A percentile compares a stretch with the other conserved stretches of the same genome.
These are phyloP conservation scores for Podospora australis DNA, from an alignment of 495 filamentous ascomycete species.

Conservation along the genomic window DNA sequence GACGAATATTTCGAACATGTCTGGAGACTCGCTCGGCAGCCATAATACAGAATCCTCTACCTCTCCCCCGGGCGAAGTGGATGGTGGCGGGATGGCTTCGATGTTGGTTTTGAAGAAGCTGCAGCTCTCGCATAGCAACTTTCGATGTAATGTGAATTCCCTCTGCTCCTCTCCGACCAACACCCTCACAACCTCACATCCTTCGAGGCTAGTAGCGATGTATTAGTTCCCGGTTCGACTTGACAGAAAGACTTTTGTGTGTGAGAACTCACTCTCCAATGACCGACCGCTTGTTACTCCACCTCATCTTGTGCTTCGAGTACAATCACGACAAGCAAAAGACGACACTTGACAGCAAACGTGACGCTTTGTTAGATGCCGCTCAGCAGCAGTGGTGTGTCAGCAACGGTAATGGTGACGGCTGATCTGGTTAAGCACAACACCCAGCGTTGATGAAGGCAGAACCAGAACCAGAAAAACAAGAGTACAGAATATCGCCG, in stretches of 20 bases:
- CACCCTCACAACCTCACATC: slow-evolving; percentile 32
- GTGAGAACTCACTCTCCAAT: slow-evolving; percentile 14
- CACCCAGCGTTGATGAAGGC: neutral
- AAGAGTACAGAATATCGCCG: neutral
- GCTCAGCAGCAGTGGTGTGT: neutral
- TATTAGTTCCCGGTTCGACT: neutral
- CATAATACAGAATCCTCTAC: slow-evolving; percentile 26
- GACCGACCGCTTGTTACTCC: slow-evolving; percentile 9
- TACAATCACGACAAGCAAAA: too few relatives aligned
- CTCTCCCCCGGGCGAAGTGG: slow-evolving; percentile 7
- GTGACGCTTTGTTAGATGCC: neutral
- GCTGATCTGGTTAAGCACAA: neutral
- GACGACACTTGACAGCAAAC: too few relatives aligned
- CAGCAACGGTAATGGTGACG: neutral
- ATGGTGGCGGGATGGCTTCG: slow-evolving; percentile 20
- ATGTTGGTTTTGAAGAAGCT: slow-evolving; percentile 37
- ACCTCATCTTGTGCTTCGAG: slow-evolving; percentile 15
- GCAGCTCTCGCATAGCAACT: slow-evolving; percentile 33
- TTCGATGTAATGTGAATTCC: slow-evolving; percentile 35
- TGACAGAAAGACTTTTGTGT: neutral
- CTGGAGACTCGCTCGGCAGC: slow-evolving; percentile 36
- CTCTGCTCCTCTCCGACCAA: slow-evolving; percentile 36
- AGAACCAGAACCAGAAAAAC: neutral
- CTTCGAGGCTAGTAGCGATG: slow-evolving; percentile 14
- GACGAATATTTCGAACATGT: slow-evolving; percentile 43